phyloP scores from a whole-genome alignment of 208 protist genomes.

The Trypanosoma rangeli region DNA sequence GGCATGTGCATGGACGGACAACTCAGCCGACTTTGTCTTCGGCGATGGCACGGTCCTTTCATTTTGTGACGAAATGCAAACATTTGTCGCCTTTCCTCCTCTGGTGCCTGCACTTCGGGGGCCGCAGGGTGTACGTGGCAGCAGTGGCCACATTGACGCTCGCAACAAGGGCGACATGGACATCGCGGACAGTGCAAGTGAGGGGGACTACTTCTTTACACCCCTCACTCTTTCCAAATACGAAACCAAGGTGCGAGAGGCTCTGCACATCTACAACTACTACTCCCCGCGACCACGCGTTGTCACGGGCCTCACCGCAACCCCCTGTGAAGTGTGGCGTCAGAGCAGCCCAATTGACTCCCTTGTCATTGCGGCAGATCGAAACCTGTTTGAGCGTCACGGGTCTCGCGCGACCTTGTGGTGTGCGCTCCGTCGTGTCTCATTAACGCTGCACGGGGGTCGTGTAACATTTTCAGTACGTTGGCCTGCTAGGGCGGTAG shows the following conservation, averaged over 20 bases:
- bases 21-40: slow-evolving; percentile 76
- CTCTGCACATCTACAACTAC: slow-evolving; percentile 75
- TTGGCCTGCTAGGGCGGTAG: slow-evolving; percentile 68
- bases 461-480: slow-evolving; percentile 73
- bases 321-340: slow-evolving; percentile 33
- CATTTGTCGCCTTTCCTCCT: slow-evolving; percentile 62
- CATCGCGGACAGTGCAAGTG: slow-evolving; percentile 3
- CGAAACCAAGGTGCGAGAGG: slow-evolving; percentile 59
- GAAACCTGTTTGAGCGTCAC: slow-evolving; percentile 39
- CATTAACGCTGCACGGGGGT: slow-evolving; percentile 65
- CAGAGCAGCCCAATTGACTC: slow-evolving; percentile 42
- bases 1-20: slow-evolving; percentile 67
- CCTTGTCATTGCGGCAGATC: slow-evolving; percentile 40
- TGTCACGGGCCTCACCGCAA: slow-evolving; percentile 37
- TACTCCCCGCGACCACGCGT: slow-evolving; percentile 57
- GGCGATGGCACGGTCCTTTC: slow-evolving; percentile 80
- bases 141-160: background rate
- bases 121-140: background rate
- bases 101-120: background rate
- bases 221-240: slow-evolving; percentile 66
- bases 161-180: background rate
- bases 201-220: slow-evolving; percentile 66
- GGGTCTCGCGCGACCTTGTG: slow-evolving; percentile 45
- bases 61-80: slow-evolving; percentile 84
- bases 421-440: slow-evolving; percentile 71